Evolutionary conservation across 2,329 filamentous ascomycete genomes (phyloP), one percentile per base, ranked within the genome.

Genomic region (Colletotrichum truncatum): DNA sequence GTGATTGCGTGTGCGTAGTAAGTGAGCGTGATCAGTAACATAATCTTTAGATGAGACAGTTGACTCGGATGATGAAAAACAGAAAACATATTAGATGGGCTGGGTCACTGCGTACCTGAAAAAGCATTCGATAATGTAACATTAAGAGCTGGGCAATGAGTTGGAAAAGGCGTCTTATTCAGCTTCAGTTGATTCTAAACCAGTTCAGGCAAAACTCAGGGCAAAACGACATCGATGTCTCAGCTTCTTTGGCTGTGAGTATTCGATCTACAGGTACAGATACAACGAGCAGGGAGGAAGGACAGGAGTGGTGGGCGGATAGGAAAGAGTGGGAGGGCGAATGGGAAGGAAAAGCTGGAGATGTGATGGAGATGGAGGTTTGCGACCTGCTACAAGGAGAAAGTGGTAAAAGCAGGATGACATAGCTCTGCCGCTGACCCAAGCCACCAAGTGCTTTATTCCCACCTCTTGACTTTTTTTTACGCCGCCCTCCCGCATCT

Each of bases 241-340:
- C 23, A 43, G 11, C 46, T 18, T 39, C 21, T 23, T 41, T 41
- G 34, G 4, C 38, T 28, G 18, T 38, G 26, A 56, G 12, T 16
- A 34, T 23, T 10, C 18, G 62, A 61, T 61, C 62, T 28, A 41
- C 62, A 55, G 62, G 48, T 32, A 61, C 62, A 25, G 12, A 26
- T 26, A 26, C 30, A 41, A 34, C 10, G 14, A 41, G 38, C 14
- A 18, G 30, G 16, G n/a, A 9, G 58, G 12, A 26, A 25, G 21
- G 16, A n/a, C 21, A 36, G 30, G n/a, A n/a, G n/a, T n/a, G n/a
- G n/a, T n/a, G n/a, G n/a, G n/a, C n/a, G n/a, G n/a, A n/a, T n/a
- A n/a, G n/a, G n/a, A n/a, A n/a, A 46, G 18, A 51, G 12, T 4
- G 26, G 34, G 25, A 38, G 43, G 43, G 14, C 26, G 43, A n/a